A percentile compares a stretch with the other conserved stretches of the same genome.
Evolutionary conservation across 2,329 filamentous ascomycete species (phyloP).

Genomic region (Penicillium sp.): DNA sequence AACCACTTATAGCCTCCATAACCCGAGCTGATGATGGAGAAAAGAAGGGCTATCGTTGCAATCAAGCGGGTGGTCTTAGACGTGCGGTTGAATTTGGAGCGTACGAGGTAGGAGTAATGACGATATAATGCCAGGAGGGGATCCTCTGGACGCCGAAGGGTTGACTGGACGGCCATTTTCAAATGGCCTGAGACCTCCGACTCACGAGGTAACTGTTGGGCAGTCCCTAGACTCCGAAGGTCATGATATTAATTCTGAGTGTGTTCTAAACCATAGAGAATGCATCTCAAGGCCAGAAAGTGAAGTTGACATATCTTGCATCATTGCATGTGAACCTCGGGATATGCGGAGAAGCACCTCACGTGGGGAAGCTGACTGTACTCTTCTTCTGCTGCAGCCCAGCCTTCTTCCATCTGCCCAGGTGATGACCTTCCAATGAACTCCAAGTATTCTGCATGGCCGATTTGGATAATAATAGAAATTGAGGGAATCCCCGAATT

Average conservation of each 20-base stretch:
- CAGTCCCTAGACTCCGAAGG: neutral
- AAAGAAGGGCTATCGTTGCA: conserved; percentile 69
- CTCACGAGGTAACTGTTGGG: neutral
- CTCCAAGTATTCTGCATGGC: neutral
- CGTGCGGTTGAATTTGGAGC: conserved; percentile 57
- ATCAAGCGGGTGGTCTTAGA: conserved; percentile 71
- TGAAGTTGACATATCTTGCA: conserved; percentile 11
- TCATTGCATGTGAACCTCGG: conserved; percentile 32
- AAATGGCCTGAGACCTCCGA: conserved; percentile 7
- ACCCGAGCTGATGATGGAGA: conserved; percentile 74
- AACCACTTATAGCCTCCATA: conserved; percentile 79
- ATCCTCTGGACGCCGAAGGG: conserved; percentile 66
- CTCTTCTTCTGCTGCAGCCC: neutral
- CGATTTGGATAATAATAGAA: neutral
- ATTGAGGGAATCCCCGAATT: neutral
- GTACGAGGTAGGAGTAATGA: conserved; percentile 50
- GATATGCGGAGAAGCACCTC: conserved; percentile 19
- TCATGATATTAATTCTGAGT: neutral
- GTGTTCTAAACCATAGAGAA: neutral
- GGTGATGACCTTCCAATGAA: neutral
- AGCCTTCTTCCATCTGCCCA: neutral
- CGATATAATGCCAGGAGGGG: conserved; percentile 61
- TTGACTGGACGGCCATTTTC: conserved; percentile 83
- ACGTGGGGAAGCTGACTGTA: conserved; percentile 21
- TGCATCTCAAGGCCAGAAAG: conserved; percentile 1